Evolutionary conservation across 306 rosid species (phyloP).

Genomic region (Rubus parviflorus): DNA sequence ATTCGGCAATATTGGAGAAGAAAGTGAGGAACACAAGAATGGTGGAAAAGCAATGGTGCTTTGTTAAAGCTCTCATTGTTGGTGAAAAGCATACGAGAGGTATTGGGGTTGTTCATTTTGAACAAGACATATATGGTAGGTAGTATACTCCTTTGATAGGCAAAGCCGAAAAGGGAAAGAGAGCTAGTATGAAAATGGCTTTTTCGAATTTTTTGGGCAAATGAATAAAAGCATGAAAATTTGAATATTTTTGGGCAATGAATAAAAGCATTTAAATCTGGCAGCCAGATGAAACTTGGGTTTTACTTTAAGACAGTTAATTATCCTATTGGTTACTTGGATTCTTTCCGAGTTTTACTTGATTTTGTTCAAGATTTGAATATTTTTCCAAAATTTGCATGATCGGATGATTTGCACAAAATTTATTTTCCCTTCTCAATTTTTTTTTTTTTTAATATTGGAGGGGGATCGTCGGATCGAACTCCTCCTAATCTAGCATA

Average conservation of each 20-base stretch:
- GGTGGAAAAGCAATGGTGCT: slow-evolving; percentile 23
- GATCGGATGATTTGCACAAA: not conserved
- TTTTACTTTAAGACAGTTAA: too few species aligned
- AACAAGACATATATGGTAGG: slow-evolving; percentile 17
- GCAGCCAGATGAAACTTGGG: not conserved
- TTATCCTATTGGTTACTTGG: not conserved
- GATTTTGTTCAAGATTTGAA: not conserved
- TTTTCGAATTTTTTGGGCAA: not conserved
- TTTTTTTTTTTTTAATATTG: too few species aligned
- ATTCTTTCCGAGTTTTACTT: not conserved
- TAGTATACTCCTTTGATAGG: not conserved
- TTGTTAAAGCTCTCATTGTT: slow-evolving; percentile 41
- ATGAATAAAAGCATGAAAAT: too few species aligned
- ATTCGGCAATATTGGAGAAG: slow-evolving; percentile 21
- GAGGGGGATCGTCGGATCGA: too few species aligned
- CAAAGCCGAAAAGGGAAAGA: not conserved
- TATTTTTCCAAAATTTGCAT: not conserved
- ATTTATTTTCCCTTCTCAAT: not conserved
- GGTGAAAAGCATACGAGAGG: not conserved
- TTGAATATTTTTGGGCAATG: too few species aligned
- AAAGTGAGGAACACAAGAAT: slow-evolving; percentile 24
- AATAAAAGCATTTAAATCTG: not conserved
- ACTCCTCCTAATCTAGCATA: too few species aligned
- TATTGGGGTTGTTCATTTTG: slow-evolving; percentile 14
- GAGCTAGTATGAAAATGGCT: slow-evolving; percentile 16